phyloP scores from a whole-genome alignment of 1,284 basidiomycete species.

The Tilletiaria anomala region DNA sequence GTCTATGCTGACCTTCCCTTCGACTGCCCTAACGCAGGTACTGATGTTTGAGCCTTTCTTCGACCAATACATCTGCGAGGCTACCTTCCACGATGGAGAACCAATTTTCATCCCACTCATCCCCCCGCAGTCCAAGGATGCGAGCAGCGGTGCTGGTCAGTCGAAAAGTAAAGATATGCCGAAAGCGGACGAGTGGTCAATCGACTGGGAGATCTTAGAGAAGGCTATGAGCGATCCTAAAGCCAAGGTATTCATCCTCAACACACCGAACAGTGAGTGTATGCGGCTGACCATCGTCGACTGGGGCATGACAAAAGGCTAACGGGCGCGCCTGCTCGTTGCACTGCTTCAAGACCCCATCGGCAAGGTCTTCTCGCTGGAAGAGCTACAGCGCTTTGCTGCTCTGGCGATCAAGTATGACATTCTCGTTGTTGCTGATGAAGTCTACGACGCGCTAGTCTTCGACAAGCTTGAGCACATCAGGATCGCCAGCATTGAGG shows the following conservation, averaged over 20 bases:
- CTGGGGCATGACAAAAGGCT: background rate
- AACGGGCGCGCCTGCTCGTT: too few species aligned
- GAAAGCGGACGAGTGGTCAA: slow-evolving; percentile 41
- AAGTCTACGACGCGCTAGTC: slow-evolving; percentile 82
- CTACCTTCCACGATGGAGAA: slow-evolving; percentile 51
- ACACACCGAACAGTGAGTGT: slow-evolving; percentile 84
- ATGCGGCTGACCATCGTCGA: background rate
- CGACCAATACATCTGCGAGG: slow-evolving; percentile 62
- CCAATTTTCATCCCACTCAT: slow-evolving; percentile 90
- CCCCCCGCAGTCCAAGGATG: slow-evolving; percentile 49
- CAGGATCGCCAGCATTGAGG: slow-evolving; percentile 57
- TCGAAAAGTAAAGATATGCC: background rate
- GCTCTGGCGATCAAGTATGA: slow-evolving; percentile 79
- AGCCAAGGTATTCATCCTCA: slow-evolving; percentile 53
- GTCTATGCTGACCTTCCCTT: too few species aligned
- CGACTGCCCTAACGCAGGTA: slow-evolving; percentile 63
- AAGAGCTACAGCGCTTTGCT: slow-evolving; percentile 66
- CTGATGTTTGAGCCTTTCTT: slow-evolving; percentile 93
- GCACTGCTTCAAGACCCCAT: slow-evolving; percentile 43
- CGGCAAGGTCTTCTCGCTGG: slow-evolving; percentile 68
- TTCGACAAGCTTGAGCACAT: slow-evolving; percentile 77
- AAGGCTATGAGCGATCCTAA: slow-evolving; percentile 73
- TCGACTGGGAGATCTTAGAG: slow-evolving; percentile 50
- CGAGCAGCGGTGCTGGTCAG: background rate
- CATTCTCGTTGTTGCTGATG: slow-evolving; percentile 81